Conservation (phyloP, 176 grass and related monocot species). For the Oryza australiensis region DNA sequence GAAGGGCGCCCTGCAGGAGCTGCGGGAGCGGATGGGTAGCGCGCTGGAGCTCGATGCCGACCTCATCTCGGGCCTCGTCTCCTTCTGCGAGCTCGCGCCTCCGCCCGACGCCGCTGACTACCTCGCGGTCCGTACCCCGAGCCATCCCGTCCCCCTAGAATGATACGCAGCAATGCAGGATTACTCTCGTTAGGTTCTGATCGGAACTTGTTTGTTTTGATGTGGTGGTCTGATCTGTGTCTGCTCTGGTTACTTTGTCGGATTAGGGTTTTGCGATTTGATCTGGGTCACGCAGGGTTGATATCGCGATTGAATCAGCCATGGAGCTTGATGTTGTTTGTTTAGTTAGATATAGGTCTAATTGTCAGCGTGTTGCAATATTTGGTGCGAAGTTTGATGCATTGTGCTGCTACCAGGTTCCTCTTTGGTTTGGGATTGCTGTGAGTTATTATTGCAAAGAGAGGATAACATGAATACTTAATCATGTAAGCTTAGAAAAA, state of each 20-base stretch:
- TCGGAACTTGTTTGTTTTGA: background rate
- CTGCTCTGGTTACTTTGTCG: background rate
- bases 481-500: background rate
- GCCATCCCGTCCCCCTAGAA: background rate
- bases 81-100: slow-evolving; percentile 96
- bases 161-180: background rate
- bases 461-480: background rate
- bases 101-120: slow-evolving; percentile 85
- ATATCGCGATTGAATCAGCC: background rate
- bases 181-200: background rate
- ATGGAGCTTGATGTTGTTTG: background rate
- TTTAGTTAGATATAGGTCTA: background rate
- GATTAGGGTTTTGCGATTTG: slow-evolving; percentile 42
- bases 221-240: slow-evolving; percentile 29
- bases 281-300: background rate
- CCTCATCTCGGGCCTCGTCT: slow-evolving; percentile 92
- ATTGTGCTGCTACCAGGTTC: background rate
- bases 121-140: slow-evolving; percentile 54
- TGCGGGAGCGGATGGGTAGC: slow-evolving; percentile 49
- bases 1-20: slow-evolving; percentile 53
- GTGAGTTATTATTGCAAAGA: slow-evolving; percentile 2
- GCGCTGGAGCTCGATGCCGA: slow-evolving; percentile 64
- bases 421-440: slow-evolving; percentile 2
- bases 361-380: background rate
- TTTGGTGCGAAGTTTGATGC: background rate